Evolutionary conservation across 306 rosid species (phyloP), one percentile per base, ranked within the genome.

Genomic region (Vigna reflexopilosa): DNA sequence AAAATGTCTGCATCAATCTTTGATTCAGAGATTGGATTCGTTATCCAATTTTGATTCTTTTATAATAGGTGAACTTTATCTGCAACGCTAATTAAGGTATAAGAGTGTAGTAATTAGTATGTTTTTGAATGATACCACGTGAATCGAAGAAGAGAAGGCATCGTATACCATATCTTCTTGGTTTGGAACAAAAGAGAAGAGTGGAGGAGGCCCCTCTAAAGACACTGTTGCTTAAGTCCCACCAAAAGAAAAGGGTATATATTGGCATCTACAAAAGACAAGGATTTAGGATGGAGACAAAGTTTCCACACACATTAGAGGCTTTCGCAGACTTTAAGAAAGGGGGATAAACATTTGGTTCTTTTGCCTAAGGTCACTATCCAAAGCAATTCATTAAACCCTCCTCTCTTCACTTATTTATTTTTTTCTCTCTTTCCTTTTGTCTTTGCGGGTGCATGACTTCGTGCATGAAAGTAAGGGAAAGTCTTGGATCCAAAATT

Each of bases 261-360:
- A 74, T 84, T 85, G 88, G 91, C 93, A 90, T 83, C 92, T 75
- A 81, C 76, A 93, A 86, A 88, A 90, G 97, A 93, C 96, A 91
- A 84, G 40, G 38, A 90, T 87, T 81, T 72, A 82, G 78, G 71
- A 82, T 76, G 63, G 88, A 90, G 96, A 93, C 97, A 93, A 91
- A 90, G 85, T 93, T 93, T 90, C 90, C 85, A 87, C 93, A 85
- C 83, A 83, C 78, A 82, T 79, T 79, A 77, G 78, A 83, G 80
- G 51, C 96, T 91, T 93, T 93, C 90, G 86, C 96, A 83, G 89
- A 87, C 86, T 91, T 93, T 81, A 87, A 87, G 91, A 86, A 91
- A 88, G 85, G 54, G 50, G 40, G 57, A 64, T 69, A 61, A 75
- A 81, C 84, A 80, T 80, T 84, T 81, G 83, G 48, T 82, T 87